phyloP scores from a whole-genome alignment of 2,329 filamentous ascomycete species.

The Epichloe gansuensis region DNA sequence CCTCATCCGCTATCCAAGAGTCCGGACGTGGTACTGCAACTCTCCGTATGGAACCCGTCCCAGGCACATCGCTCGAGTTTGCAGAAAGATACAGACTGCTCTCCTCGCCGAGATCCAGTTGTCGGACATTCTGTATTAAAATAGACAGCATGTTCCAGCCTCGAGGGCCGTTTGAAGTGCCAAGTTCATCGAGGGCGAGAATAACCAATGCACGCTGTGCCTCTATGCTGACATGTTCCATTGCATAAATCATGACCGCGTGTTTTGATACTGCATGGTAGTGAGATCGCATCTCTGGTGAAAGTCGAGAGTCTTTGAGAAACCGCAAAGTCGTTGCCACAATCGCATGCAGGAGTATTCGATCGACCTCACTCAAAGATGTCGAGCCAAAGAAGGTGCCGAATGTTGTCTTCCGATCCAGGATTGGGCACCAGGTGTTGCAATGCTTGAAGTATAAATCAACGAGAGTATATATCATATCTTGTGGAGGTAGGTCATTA shows the following conservation, averaged over 20 bases:
- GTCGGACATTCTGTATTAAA: constrained; percentile 25
- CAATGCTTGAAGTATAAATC: constrained; percentile 52
- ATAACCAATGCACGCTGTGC: constrained; percentile 28
- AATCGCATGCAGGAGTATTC: constrained; percentile 30
- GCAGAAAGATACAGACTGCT: constrained; percentile 24
- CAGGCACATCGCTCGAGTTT: constrained; percentile 19
- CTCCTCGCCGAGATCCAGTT: constrained; percentile 27
- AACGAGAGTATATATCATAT: constrained; percentile 45
- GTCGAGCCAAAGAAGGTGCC: constrained; percentile 28
- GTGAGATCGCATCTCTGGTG: constrained; percentile 24
- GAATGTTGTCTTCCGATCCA: constrained; percentile 30
- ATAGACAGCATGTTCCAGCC: constrained; percentile 29
- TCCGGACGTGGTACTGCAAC: constrained; percentile 23
- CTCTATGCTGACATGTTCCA: constrained; percentile 27
- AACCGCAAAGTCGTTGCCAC: constrained; percentile 30
- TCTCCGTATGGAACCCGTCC: constrained; percentile 22
- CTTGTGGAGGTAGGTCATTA: constrained; percentile 43
- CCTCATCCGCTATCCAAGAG: constrained; percentile 33
- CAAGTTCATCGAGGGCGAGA: constrained; percentile 27
- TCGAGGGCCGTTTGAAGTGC: constrained; percentile 28
- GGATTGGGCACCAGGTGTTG: constrained; percentile 43
- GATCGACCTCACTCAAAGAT: constrained; percentile 24
- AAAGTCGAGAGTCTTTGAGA: constrained; percentile 25
- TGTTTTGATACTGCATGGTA: constrained; percentile 27
- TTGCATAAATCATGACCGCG: constrained; percentile 28